phyloP scores from a whole-genome alignment of 495 filamentous ascomycete genomes.

The Astrothelium macrocarpum region DNA sequence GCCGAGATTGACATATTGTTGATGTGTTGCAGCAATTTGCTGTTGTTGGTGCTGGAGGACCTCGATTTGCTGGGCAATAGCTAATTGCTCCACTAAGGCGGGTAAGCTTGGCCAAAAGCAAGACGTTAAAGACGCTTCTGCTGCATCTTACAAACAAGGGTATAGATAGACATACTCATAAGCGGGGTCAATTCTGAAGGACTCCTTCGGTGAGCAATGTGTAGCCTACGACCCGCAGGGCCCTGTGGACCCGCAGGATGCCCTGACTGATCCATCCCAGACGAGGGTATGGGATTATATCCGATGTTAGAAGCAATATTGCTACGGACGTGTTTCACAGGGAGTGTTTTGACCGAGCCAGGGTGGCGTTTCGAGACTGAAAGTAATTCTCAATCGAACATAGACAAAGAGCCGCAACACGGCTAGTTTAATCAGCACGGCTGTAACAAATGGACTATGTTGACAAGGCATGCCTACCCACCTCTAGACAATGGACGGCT shows the following conservation, averaged over 20 bases:
- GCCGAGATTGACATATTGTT: slow-evolving; percentile 96
- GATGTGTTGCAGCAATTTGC: slow-evolving; percentile 89
- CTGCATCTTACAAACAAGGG: slow-evolving; percentile 5
- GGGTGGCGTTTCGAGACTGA: neutral
- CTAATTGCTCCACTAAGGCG: slow-evolving; percentile 76
- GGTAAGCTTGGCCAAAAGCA: neutral
- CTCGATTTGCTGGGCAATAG: slow-evolving; percentile 97
- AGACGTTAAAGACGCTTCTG: neutral
- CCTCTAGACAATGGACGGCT: neutral
- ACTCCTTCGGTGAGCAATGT: slow-evolving; percentile 95
- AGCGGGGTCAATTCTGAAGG: slow-evolving; percentile 95
- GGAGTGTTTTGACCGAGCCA: neutral
- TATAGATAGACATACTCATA: slow-evolving; percentile 70
- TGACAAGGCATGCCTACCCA: neutral
- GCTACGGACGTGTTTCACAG: slow-evolving; percentile 2
- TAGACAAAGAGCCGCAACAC: slow-evolving; percentile 1
- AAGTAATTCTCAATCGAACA: neutral
- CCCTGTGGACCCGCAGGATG: slow-evolving; percentile 62
- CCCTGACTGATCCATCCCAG: slow-evolving; percentile 73
- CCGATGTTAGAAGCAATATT: neutral
- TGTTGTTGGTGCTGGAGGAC: slow-evolving; percentile 96
- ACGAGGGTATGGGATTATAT: neutral
- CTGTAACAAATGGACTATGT: neutral
- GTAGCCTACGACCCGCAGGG: slow-evolving; percentile 78
- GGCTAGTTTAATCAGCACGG: neutral